Base-by-base conservation (phyloP, 1,284 basidiomycete genomes). In the Puccinia sorghi region DNA sequence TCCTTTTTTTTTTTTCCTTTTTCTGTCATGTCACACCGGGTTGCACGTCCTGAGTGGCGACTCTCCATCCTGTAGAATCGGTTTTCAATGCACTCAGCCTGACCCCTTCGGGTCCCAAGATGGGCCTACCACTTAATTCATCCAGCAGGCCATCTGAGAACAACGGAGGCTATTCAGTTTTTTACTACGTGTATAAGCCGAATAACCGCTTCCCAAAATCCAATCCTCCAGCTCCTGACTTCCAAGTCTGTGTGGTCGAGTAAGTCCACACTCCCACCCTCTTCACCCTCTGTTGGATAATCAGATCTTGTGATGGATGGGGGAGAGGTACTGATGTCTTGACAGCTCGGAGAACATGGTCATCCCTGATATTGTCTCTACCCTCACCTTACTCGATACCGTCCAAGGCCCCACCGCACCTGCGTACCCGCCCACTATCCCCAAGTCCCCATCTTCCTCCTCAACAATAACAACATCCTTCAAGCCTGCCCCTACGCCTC, bases 121-220 rank as follows among this genome's bases (percentile, higher is more conserved):
- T 78, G 27, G 9, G 39, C 12, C 43, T 63, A 32, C 76, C 43
- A 9, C 7, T 1, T 39, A 27, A 67, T 32, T n/a, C 32, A 8
- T 9, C 56, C 12, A 9, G 48, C 12, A 9, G 48, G 3, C 25
- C 25, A 20, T 13, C n/a, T n/a, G 11, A 7, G 2, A 50, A 46
- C 25, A 54, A 70, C 39, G 39, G 57, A 48, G 75, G 54, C n/a
- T 78, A 72, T 72, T 67, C 71, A 63, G 57, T 78, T 3, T 78
- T 78, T 52, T 78, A 78, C 50, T 78, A 78, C 43, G 67, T 78
- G 25, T 78, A 78, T 48, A 78, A 78, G 32, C 76, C 76, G 15
- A 78, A 78, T n/a, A 71, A 64, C 22, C 76, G 76, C 6, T 78
- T 78, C 41, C 56, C 76, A 1, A 78, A 78, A 48, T 59, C 67